A percentile compares a stretch with the other conserved stretches of the same genome.
phyloP scores from a whole-genome alignment of 2,329 filamentous ascomycete genomes.

The Pestalotiopsis sp. region DNA sequence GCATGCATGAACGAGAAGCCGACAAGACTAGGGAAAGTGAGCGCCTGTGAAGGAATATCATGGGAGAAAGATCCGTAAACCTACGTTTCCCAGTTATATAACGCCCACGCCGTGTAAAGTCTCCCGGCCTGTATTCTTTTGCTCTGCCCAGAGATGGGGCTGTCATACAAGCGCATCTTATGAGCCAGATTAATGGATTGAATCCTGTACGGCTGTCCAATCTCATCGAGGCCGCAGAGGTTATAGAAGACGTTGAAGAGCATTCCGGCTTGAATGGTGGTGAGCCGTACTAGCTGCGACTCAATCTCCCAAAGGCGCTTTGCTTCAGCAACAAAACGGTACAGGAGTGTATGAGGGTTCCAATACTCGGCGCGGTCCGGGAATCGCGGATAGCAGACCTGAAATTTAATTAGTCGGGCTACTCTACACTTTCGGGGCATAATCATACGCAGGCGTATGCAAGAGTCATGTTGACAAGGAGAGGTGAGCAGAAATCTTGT shows the following conservation, averaged over 20 bases:
- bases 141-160: conserved; percentile 15
- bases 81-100: conserved; percentile 26
- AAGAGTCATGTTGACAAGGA: conserved; percentile 41
- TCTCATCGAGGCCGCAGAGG: conserved; percentile 36
- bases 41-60: background rate
- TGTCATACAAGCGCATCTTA: conserved; percentile 31
- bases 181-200: conserved; percentile 34
- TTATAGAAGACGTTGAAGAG: conserved; percentile 31
- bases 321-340: conserved; percentile 38
- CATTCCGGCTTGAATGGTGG: conserved; percentile 34
- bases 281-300: conserved; percentile 27
- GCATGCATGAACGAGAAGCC: conserved; percentile 24
- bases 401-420: background rate
- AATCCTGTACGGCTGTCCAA: conserved; percentile 35
- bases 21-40: background rate
- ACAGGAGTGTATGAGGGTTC: conserved; percentile 34
- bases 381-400: conserved; percentile 30
- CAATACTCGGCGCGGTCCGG: conserved; percentile 32
- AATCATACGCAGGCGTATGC: conserved; percentile 36
- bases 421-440: background rate
- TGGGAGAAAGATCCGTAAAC: background rate
- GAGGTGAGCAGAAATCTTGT: conserved; percentile 37
- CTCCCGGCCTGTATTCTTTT: conserved; percentile 23
- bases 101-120: conserved; percentile 34
- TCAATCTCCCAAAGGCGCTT: conserved; percentile 35